phyloP scores from a whole-genome alignment of 2,329 filamentous ascomycete genomes.

The Alternaria rosae region DNA sequence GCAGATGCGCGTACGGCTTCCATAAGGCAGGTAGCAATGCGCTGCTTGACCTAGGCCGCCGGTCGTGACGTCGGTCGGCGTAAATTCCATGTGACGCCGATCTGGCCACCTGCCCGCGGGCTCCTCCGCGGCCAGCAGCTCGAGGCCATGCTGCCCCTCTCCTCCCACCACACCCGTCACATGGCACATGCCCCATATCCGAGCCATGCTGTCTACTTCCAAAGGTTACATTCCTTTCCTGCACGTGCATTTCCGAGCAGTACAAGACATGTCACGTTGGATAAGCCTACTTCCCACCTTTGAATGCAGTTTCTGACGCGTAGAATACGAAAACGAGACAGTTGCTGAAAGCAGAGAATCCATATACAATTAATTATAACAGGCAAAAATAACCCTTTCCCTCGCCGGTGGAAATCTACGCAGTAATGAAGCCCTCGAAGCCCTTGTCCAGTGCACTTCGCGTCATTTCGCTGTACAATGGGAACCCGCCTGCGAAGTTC shows the following conservation, averaged over 20 bases:
- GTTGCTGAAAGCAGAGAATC: neutral
- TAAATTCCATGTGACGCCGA: slow-evolving; percentile 28
- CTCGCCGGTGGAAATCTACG: slow-evolving; percentile 15
- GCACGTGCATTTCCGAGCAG: neutral
- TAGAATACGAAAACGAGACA: neutral
- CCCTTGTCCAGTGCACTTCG: slow-evolving; percentile 49
- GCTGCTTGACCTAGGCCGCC: slow-evolving; percentile 3
- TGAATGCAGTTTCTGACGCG: neutral
- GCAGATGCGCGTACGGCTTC: slow-evolving; percentile 29
- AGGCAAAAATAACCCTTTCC: neutral
- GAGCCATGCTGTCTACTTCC: neutral
- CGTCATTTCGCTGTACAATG: slow-evolving; percentile 51
- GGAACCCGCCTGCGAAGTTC: slow-evolving; percentile 54
- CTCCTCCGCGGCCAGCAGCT: slow-evolving; percentile 2
- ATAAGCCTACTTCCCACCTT: neutral
- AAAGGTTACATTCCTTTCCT: neutral
- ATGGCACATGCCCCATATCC: neutral
- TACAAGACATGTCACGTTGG: neutral
- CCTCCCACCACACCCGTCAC: neutral
- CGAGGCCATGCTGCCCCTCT: neutral
- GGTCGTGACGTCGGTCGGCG: slow-evolving; percentile 35
- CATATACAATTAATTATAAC: neutral
- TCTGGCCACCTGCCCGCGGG: slow-evolving; percentile 5
- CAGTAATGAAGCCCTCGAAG: slow-evolving; percentile 45
- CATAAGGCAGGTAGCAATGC: slow-evolving; percentile 28